Evolutionary conservation across 768 basidiomycete genomes (phyloP).

Genomic region (Phaffia tasmanica): DNA sequence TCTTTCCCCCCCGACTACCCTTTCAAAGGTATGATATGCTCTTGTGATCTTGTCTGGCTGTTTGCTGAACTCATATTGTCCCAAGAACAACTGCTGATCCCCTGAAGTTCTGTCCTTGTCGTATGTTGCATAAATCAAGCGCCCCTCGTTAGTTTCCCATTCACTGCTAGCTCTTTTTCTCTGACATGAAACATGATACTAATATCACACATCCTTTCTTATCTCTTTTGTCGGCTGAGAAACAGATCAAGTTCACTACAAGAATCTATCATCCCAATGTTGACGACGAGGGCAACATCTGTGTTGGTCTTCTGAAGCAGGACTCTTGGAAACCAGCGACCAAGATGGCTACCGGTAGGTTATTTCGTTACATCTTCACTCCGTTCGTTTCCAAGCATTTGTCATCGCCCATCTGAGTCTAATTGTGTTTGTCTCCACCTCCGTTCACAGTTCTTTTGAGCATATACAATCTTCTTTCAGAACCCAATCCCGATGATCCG

Average conservation of each 20-base stretch:
- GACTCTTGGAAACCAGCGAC: conserved; percentile 40
- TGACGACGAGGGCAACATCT: conserved; percentile 39
- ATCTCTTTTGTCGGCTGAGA: too few relatives aligned
- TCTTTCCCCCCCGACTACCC: conserved; percentile 37
- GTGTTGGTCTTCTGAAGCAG: conserved; percentile 38
- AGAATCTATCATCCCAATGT: conserved; percentile 39
- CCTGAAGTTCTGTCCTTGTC: background rate
- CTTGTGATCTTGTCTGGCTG: background rate
- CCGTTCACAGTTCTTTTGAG: conserved; percentile 34
- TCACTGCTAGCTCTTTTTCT: background rate
- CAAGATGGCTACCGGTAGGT: background rate
- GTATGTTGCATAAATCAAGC: conserved; percentile 27
- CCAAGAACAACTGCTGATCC: background rate
- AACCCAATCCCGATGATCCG: conserved; percentile 39
- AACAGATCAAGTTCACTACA: conserved; percentile 37
- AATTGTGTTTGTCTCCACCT: background rate
- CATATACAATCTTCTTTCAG: conserved; percentile 35
- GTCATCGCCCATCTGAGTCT: background rate
- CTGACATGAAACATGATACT: too few relatives aligned
- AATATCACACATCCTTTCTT: background rate
- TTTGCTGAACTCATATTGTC: too few relatives aligned
- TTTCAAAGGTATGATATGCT: conserved; percentile 30
- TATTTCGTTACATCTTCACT: too few relatives aligned
- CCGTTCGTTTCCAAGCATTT: too few relatives aligned
- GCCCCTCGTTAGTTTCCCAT: conserved; percentile 9